Evolutionary conservation across 1,284 basidiomycete species (phyloP).

Genomic region (Agroathelia rolfsii): DNA sequence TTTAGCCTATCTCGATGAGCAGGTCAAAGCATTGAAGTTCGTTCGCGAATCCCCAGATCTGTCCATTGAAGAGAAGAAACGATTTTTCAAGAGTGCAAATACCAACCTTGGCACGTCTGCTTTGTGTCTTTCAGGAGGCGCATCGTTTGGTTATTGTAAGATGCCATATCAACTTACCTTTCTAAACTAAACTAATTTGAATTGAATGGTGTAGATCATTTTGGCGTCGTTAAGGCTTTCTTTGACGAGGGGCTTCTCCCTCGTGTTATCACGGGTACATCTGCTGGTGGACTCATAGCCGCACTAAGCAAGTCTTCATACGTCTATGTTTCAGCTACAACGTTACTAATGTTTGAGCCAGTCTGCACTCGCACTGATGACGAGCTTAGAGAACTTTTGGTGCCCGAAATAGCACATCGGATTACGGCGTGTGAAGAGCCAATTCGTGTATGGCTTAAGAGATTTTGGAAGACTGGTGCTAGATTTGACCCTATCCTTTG

Average conservation of each 20-base stretch:
- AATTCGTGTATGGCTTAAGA: slow-evolving; percentile 64
- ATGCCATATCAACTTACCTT: slow-evolving; percentile 7
- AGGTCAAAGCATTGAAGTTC: slow-evolving; percentile 64
- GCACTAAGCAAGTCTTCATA: slow-evolving; percentile 28
- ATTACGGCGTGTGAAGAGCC: slow-evolving; percentile 90
- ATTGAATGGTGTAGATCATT: slow-evolving; percentile 50
- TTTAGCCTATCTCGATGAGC: slow-evolving; percentile 73
- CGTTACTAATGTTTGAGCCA: slow-evolving; percentile 16
- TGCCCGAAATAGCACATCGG: slow-evolving; percentile 76
- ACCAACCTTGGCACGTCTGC: slow-evolving; percentile 88
- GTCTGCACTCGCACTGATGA: slow-evolving; percentile 86
- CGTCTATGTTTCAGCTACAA: neutral
- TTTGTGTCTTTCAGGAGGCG: slow-evolving; percentile 89
- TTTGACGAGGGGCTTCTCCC: slow-evolving; percentile 84
- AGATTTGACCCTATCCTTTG: slow-evolving; percentile 87
- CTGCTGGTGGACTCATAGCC: slow-evolving; percentile 88
- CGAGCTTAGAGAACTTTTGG: slow-evolving; percentile 72
- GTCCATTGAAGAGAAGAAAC: slow-evolving; percentile 80
- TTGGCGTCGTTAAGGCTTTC: slow-evolving; percentile 89
- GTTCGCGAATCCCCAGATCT: slow-evolving; percentile 68
- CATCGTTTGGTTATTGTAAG: slow-evolving; percentile 87
- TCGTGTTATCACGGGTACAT: slow-evolving; percentile 85
- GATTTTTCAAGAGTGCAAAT: slow-evolving; percentile 85
- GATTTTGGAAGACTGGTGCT: slow-evolving; percentile 86
- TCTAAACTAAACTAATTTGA: slow-evolving; percentile 3